Conservation (phyloP, 345 rosid genomes). For the Aethionema arabicum region DNA sequence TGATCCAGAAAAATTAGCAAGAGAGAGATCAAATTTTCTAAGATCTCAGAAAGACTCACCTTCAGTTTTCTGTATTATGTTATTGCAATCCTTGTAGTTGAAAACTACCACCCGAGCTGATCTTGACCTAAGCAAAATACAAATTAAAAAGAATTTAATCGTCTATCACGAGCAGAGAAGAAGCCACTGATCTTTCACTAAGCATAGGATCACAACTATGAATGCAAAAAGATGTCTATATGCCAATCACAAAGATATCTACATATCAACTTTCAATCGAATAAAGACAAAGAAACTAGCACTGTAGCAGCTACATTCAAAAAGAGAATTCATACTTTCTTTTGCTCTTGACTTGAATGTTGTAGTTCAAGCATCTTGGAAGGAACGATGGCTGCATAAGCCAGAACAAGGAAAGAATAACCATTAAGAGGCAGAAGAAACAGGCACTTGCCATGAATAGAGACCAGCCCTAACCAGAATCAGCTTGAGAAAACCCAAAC, state of each 20-base stretch:
- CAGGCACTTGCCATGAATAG: background rate
- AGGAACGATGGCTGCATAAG: conserved; percentile 70
- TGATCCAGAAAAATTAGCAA: conserved; percentile 4
- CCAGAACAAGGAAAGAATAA: background rate
- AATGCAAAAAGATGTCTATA: conserved; percentile 24
- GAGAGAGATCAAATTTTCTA: background rate
- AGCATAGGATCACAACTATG: background rate
- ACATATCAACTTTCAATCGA: conserved; percentile 12
- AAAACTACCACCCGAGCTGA: conserved; percentile 67
- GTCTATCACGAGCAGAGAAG: conserved; percentile 1
- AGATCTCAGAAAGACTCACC: conserved; percentile 40
- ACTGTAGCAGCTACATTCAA: background rate
- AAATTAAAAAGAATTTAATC: conserved; percentile 5
- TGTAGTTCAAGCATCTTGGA: conserved; percentile 68
- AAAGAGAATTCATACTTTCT: conserved; percentile 46
- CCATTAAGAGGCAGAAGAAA: conserved; percentile 4
- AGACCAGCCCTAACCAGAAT: background rate
- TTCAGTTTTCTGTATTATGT: conserved; percentile 78
- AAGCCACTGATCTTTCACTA: background rate
- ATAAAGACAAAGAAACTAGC: background rate
- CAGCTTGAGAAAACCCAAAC: conserved; percentile 5
- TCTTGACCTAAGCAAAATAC: conserved; percentile 55
- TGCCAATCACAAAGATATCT: background rate
- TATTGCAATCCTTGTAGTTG: conserved; percentile 73
- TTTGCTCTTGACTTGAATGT: conserved; percentile 50